Evolutionary conservation across 176 grass and related monocot genomes (phyloP).

Genomic region (Chloris gayana): DNA sequence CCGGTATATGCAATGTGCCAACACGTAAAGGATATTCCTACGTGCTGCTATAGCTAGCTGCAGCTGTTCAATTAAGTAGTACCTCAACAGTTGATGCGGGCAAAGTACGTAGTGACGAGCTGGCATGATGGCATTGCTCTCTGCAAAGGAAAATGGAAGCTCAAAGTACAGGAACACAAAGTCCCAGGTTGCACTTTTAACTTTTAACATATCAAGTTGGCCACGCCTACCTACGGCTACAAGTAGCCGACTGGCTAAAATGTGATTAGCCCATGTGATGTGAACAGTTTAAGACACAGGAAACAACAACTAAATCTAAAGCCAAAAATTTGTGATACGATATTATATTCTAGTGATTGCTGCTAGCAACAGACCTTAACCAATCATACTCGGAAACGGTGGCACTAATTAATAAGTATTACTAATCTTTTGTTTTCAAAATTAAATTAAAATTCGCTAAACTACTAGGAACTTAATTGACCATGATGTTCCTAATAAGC

Average conservation of each 20-base stretch:
- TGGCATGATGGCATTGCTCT: neutral
- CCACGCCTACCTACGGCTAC: conserved; percentile 21
- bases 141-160: neutral
- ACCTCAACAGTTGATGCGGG: conserved; percentile 7
- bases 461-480: neutral
- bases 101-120: neutral
- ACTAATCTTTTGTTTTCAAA: neutral
- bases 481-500: neutral
- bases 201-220: conserved; percentile 36
- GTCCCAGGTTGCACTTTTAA: conserved; percentile 10
- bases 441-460: no score
- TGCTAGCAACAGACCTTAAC: neutral
- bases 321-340: conserved; percentile 9
- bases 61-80: no score
- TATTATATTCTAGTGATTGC: conserved; percentile 21
- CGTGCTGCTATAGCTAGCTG: neutral
- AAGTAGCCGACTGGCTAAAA: conserved; percentile 27
- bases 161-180: neutral
- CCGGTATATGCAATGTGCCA: conserved; percentile 31
- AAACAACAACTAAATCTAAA: conserved; percentile 33
- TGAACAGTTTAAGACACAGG: conserved; percentile 13
- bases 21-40: conserved; percentile 14
- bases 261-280: conserved; percentile 49
- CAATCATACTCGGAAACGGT: neutral
- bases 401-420: neutral